These are phyloP conservation scores for Aspergillus sparsus DNA, from an alignment of 495 filamentous ascomycete genomes.

Conservation along the genomic window DNA sequence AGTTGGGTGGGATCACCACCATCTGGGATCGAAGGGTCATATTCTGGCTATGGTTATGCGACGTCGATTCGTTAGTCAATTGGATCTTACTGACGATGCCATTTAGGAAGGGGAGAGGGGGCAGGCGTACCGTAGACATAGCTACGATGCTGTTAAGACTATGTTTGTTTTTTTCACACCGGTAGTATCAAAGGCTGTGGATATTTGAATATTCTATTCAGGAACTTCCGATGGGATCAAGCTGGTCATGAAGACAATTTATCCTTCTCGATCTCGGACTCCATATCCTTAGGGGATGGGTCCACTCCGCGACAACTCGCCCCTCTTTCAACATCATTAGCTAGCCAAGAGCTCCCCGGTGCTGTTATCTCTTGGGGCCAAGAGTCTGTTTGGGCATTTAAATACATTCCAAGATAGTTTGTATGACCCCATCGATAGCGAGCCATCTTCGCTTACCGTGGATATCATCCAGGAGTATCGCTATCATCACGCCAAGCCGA, in stretches of 20 bases:
- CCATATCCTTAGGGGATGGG: constrained; percentile 8
- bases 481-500: constrained; percentile 13
- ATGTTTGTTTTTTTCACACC: background rate
- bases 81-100: background rate
- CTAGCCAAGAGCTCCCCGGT: constrained; percentile 16
- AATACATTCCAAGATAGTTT: background rate
- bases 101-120: background rate
- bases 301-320: constrained; percentile 7
- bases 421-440: background rate
- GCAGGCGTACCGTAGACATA: constrained; percentile 12
- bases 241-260: constrained; percentile 11
- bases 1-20: constrained; percentile 48
- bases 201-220: background rate
- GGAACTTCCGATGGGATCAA: background rate
- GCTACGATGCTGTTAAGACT: background rate
- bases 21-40: constrained; percentile 44
- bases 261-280: constrained; percentile 3
- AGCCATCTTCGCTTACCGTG: background rate
- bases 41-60: constrained; percentile 32
- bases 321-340: constrained; percentile 16
- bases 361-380: constrained; percentile 20
- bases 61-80: background rate
- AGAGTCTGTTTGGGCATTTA: constrained; percentile 13
- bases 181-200: constrained; percentile 4
- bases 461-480: constrained; percentile 7